Evolutionary conservation across 2,329 filamentous ascomycete genomes (phyloP).

Genomic region (Paramyrothecium sp.): DNA sequence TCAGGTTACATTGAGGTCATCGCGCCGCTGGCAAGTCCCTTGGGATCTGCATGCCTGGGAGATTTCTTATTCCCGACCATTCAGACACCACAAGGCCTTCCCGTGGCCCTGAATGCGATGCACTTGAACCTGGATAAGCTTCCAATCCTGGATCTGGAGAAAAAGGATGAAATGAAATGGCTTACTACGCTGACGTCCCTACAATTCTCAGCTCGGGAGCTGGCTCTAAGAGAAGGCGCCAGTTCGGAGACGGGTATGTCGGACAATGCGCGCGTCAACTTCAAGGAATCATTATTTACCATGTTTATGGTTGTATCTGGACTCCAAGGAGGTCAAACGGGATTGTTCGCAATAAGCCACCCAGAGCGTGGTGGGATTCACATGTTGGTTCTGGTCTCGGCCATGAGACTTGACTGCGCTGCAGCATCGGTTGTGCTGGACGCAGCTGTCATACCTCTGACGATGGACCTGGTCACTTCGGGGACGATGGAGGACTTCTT

Average conservation of each 20-base stretch:
- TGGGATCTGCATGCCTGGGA: conserved; percentile 17
- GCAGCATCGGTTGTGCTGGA: conserved; percentile 42
- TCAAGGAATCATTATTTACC: conserved; percentile 47
- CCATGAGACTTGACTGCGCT: conserved; percentile 42
- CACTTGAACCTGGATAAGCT: conserved; percentile 44
- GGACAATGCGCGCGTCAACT: conserved; percentile 35
- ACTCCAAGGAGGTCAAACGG: conserved; percentile 41
- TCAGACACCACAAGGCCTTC: conserved; percentile 24
- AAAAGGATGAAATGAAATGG: conserved; percentile 34
- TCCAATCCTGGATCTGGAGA: conserved; percentile 37
- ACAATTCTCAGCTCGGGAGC: conserved; percentile 42
- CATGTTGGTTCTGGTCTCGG: conserved; percentile 38
- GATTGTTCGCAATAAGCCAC: conserved; percentile 40
- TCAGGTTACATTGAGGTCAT: conserved; percentile 44
- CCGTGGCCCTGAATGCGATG: conserved; percentile 35
- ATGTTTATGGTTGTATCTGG: conserved; percentile 46
- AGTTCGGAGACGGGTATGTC: conserved; percentile 18
- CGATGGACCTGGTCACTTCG: conserved; percentile 27
- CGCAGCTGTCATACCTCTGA: conserved; percentile 45
- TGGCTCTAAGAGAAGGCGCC: conserved; percentile 26
- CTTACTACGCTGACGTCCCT: conserved; percentile 35
- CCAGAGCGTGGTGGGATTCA: conserved; percentile 35
- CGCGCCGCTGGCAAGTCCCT: conserved; percentile 26
- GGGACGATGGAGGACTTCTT: conserved; percentile 36
- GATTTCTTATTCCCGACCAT: conserved; percentile 35